Conservation (phyloP, 345 rosid genomes). For the Leavenworthia alabamica region DNA sequence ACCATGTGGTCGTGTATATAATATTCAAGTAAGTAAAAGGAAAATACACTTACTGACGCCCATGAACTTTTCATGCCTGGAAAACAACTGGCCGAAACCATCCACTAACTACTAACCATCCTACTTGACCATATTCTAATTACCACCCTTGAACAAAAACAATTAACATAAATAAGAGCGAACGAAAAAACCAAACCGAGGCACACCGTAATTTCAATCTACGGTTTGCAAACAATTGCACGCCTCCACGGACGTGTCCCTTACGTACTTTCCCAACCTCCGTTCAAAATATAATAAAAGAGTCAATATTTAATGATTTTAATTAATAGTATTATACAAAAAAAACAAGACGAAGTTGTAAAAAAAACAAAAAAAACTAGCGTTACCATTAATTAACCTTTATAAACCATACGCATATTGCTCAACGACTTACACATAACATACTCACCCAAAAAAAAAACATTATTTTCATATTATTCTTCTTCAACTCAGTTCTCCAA, state of each 20-base stretch:
- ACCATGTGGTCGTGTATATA: neutral
- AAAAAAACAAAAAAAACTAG: neutral
- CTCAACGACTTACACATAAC: slow-evolving; percentile 2
- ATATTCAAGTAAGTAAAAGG: neutral
- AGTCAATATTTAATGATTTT: too few species aligned
- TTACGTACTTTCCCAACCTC: too few species aligned
- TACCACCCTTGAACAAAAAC: too few species aligned
- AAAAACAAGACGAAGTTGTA: too few species aligned
- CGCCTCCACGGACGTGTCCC: too few species aligned
- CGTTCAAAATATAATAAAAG: too few species aligned
- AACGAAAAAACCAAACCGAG: neutral
- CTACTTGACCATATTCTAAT: slow-evolving; percentile 7
- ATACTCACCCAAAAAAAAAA: neutral
- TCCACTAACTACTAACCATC: slow-evolving; percentile 1
- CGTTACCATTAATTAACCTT: slow-evolving; percentile 2
- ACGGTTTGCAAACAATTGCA: too few species aligned
- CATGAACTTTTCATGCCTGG: neutral
- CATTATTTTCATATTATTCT: neutral
- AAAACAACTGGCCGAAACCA: slow-evolving; percentile 9
- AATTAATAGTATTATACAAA: too few species aligned
- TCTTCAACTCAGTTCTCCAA: neutral
- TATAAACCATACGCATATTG: slow-evolving; percentile 14
- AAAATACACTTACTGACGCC: neutral
- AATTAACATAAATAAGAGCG: too few species aligned
- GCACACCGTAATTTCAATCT: neutral